These are phyloP conservation scores for Porcisia deanei DNA, from an alignment of 208 protist species.

Conservation along the genomic window DNA sequence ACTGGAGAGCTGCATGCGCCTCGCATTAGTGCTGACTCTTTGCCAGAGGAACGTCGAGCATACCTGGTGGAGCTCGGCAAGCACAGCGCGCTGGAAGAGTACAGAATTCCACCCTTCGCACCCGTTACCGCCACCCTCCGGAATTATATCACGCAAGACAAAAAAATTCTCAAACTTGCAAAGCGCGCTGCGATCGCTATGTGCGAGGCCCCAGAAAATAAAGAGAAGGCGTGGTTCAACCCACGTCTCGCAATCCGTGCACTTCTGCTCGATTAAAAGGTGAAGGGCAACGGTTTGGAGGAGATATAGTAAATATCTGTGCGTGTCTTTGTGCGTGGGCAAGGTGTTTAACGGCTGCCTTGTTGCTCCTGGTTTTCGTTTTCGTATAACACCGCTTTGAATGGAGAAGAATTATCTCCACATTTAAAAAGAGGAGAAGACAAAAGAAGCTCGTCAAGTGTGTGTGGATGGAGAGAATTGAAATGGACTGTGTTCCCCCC, in stretches of 20 bases:
- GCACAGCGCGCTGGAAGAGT: constrained; percentile 56
- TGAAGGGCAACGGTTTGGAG: not conserved
- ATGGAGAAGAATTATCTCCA: too few relatives aligned
- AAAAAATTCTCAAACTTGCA: constrained; percentile 57
- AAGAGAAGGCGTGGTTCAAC: constrained; percentile 57
- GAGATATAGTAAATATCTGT: too few relatives aligned
- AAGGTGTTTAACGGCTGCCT: not conserved
- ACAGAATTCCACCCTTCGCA: constrained; percentile 71
- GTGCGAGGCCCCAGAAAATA: constrained; percentile 37
- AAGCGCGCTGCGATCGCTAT: constrained; percentile 70
- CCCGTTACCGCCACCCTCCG: constrained; percentile 79
- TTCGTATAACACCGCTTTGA: constrained; percentile 12
- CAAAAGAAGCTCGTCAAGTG: too few relatives aligned
- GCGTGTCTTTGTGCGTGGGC: not conserved
- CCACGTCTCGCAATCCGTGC: constrained; percentile 63
- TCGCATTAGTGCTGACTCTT: constrained; percentile 31
- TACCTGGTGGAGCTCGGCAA: constrained; percentile 64
- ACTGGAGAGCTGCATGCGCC: constrained; percentile 55
- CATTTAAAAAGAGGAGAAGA: too few relatives aligned
- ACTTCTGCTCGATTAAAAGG: constrained; percentile 60
- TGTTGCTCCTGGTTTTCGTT: not conserved
- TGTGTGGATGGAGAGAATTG: too few relatives aligned
- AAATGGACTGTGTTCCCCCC: too few relatives aligned
- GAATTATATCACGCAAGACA: constrained; percentile 67
- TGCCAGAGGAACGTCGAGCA: constrained; percentile 34